Evolutionary conservation across 2,329 filamentous ascomycete genomes (phyloP).

Genomic region (Aurifilum marmelostoma): DNA sequence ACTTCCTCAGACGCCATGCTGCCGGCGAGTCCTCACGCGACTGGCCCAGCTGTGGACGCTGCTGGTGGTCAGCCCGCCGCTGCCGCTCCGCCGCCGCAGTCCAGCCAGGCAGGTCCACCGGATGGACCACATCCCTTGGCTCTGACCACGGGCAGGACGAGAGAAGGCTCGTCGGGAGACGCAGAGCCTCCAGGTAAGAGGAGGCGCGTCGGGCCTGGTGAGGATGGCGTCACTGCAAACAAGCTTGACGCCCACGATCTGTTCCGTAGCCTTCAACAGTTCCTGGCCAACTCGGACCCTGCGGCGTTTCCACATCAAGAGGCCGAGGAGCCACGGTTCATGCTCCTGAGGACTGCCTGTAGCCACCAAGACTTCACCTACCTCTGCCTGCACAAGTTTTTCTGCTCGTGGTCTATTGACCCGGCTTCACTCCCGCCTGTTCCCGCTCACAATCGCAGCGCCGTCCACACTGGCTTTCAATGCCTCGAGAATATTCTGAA

Average conservation of each 20-base stretch:
- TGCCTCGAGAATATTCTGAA: conserved; percentile 43
- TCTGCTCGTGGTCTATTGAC: conserved; percentile 57
- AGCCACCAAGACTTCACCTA: conserved; percentile 62
- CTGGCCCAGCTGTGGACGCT: background rate
- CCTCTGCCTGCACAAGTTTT: conserved; percentile 66
- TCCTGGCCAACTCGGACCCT: background rate
- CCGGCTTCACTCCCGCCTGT: background rate
- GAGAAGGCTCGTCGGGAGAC: background rate
- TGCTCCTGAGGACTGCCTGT: conserved; percentile 63
- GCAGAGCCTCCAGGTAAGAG: conserved; percentile 21
- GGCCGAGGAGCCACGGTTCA: conserved; percentile 52
- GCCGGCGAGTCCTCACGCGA: background rate
- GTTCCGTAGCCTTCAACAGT: too few relatives aligned
- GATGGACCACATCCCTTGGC: background rate
- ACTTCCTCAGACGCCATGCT: background rate
- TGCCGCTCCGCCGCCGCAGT: background rate
- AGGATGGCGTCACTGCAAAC: background rate
- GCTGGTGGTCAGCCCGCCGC: background rate
- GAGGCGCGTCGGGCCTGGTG: conserved; percentile 18
- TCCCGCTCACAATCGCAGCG: conserved; percentile 16
- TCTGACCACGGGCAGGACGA: background rate
- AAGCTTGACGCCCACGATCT: too few relatives aligned
- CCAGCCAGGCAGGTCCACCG: background rate
- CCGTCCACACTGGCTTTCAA: conserved; percentile 41
- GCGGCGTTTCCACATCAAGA: conserved; percentile 31